Evolutionary conservation across 208 protist genomes (phyloP).

Genomic region (Polymyxa betae): DNA sequence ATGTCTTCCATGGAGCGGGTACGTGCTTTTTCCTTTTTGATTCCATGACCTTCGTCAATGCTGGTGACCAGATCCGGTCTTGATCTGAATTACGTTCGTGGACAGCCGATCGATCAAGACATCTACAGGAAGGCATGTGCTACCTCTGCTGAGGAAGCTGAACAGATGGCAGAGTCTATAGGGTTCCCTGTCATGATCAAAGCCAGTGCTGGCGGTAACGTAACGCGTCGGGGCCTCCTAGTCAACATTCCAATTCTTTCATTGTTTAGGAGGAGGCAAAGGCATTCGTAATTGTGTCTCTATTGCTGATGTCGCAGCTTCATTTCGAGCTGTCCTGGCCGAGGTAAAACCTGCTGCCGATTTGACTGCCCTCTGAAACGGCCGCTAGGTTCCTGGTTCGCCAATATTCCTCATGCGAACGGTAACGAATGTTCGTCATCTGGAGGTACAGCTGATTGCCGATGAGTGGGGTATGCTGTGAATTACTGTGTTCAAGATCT

Average conservation of each 20-base stretch:
- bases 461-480: constrained; percentile 76
- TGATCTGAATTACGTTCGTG: background rate
- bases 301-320: constrained; percentile 79
- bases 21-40: background rate
- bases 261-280: constrained; percentile 85
- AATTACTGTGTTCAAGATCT: too few species aligned
- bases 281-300: constrained; percentile 83
- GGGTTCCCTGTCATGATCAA: constrained; percentile 97
- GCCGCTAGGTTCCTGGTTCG: constrained; percentile 89
- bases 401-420: constrained; percentile 97
- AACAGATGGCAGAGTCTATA: constrained; percentile 81
- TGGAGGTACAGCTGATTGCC: constrained; percentile 80
- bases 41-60: background rate
- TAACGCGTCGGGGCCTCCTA: background rate
- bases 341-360: background rate
- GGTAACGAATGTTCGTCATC: constrained; percentile 84
- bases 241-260: background rate
- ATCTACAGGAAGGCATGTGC: constrained; percentile 74
- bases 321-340: constrained; percentile 72
- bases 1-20: constrained; percentile 63
- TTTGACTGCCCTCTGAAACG: background rate
- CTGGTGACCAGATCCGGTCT: background rate
- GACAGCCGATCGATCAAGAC: background rate
- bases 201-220: constrained; percentile 93
- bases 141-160: constrained; percentile 84